Base-by-base conservation (phyloP, 139 green algal species). In the Yamagishiella unicocca region DNA sequence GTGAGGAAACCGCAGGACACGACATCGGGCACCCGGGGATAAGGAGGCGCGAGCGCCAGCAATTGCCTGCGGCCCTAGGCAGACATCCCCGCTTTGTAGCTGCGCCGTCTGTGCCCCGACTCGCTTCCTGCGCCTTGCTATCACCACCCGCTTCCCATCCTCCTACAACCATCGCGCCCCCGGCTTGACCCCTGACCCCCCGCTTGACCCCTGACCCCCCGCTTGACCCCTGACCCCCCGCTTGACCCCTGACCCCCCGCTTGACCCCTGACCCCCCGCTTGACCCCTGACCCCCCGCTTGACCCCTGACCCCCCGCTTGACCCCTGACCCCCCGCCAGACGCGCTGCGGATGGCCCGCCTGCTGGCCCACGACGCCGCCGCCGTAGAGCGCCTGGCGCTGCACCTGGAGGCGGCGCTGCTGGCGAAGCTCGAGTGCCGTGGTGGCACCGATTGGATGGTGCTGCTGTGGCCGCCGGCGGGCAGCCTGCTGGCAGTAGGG, bases 391-490 rank as follows among this genome's bases (percentile, higher is more conserved):
- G 45, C 8, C 2, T 68, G 5, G 81, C 81, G 24, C 64, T 67
- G 24, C 45, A 37, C 10, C 21, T 87, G 33, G 64, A 77, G 29
- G 1, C 38, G 43, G 7, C 31, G 37, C 45, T 87, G 81, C n/a
- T 68, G 45, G 3, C 37, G 5, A 58, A 54, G 45, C 31, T 66
- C 27, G 12, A 68, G 10, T 87, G 81, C 81, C 10, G 27, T 4
- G 79, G 81, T 43, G 45, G 45, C 66, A 67, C 66, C n/a, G 64
- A 68, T 27, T 78, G 64, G 81, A 62, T 12, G 1, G 42, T 27
- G 46, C 62, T 87, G 43, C 31, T 87, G 35, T 87, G 81, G 81
- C 81, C 81, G 31, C 81, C 81, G 1, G 64, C 66, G 4, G 81
- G 45, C 64, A 70, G 45, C 33, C 7, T 70, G 62, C 21, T 67